Evolutionary conservation across 352 stramenopile genomes (phyloP).

Genomic region (Pythium insidiosum): DNA sequence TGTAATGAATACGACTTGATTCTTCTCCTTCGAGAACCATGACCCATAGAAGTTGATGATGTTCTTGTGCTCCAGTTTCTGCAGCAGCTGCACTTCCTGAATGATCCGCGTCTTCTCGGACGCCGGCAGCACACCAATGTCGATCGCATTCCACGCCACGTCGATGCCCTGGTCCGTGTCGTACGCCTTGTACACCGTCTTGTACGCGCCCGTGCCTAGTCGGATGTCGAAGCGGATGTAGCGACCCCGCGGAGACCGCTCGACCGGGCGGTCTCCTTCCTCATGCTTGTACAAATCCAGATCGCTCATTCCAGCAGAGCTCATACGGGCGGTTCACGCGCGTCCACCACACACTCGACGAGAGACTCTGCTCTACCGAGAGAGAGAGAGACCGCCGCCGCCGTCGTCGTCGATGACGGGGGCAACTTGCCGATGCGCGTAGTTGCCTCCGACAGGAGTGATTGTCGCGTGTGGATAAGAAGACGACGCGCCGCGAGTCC

Average conservation of each 20-base stretch:
- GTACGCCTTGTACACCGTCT: constrained; percentile 92
- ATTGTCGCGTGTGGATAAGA: no score
- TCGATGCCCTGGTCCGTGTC: constrained; percentile 98
- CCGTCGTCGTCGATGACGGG: no score
- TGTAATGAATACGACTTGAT: constrained; percentile 99
- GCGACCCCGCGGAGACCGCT: constrained; percentile 70
- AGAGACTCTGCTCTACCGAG: no score
- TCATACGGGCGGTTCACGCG: no score
- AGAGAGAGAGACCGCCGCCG: no score
- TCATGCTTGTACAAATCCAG: constrained; percentile 64
- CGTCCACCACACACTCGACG: no score
- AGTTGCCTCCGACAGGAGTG: no score
- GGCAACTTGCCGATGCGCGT: no score
- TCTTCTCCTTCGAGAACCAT: constrained; percentile 97
- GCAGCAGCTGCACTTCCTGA: constrained; percentile 95
- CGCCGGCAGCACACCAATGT: constrained; percentile 93
- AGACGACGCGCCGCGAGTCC: no score
- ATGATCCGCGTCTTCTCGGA: constrained; percentile 95
- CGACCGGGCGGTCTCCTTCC: constrained; percentile 63
- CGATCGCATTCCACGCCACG: constrained; percentile 99
- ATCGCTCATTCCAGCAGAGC: no score
- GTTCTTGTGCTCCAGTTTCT: constrained; percentile 97
- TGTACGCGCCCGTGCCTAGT: constrained; percentile 82
- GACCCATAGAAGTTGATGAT: constrained; percentile 99
- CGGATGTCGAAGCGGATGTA: constrained; percentile 85